Percentiles rank a stretch among this genome's conserved stretches.
These are phyloP conservation scores for Diospyros kaki DNA, from an alignment of 148 eudicot genomes.

Conservation along the genomic window DNA sequence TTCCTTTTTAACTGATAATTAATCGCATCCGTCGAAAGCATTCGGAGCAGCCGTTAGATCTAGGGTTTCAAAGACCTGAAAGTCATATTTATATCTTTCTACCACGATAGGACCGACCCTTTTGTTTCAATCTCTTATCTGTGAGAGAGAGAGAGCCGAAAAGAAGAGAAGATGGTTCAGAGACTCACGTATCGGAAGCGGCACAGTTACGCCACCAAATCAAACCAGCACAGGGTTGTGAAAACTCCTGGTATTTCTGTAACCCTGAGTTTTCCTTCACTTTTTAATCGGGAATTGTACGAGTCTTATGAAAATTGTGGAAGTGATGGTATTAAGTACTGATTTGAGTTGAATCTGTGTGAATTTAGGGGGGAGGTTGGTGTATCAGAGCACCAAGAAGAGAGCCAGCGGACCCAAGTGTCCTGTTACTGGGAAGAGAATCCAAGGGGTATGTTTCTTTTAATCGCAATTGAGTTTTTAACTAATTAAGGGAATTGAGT, in stretches of 20 bases:
- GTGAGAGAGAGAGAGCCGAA: constrained; percentile 7
- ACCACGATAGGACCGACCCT: no score
- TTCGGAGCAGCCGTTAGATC: no score
- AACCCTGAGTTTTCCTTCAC: no score
- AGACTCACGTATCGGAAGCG: constrained; percentile 47
- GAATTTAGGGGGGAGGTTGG: constrained; percentile 48
- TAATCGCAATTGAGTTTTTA: no score
- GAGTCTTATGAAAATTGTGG: no score
- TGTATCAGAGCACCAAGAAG: constrained; percentile 59
- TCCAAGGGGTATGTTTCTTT: constrained; percentile 61
- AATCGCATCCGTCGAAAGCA: no score
- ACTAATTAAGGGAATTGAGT: no score
- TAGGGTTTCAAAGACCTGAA: no score
- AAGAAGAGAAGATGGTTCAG: constrained; percentile 41
- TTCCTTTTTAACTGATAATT: no score
- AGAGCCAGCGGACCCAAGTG: constrained; percentile 60
- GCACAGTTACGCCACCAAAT: constrained; percentile 64
- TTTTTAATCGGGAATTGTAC: no score
- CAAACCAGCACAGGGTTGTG: constrained; percentile 56
- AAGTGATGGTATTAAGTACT: no score
- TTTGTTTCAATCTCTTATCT: constrained; percentile 10
- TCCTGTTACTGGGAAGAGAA: constrained; percentile 29
- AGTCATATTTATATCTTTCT: no score
- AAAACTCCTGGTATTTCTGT: constrained; percentile 48
- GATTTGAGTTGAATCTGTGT: background rate